A percentile compares a stretch with the other conserved stretches of the same genome.
Evolutionary conservation across 2,329 filamentous ascomycete species (phyloP).

Genomic region (Ophiostoma australiae): DNA sequence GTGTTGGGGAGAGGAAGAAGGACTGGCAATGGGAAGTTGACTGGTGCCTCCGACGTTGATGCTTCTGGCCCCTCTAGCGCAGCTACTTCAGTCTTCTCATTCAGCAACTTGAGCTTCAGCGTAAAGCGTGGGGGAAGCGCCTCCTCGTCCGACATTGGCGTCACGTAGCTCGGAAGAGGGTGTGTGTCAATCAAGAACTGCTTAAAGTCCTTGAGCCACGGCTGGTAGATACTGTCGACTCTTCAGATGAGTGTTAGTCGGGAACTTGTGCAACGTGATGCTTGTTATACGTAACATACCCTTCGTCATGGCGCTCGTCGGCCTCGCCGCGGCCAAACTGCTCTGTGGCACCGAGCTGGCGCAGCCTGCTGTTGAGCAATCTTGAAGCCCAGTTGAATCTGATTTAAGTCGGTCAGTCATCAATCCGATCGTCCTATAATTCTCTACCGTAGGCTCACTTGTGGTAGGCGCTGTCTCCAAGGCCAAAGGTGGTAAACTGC

Average conservation of each 20-base stretch:
- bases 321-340: constrained; percentile 77
- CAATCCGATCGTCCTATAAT: constrained; percentile 26
- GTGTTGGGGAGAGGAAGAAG: constrained; percentile 55
- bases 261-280: not conserved
- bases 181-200: constrained; percentile 61
- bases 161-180: constrained; percentile 61
- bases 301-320: constrained; percentile 90
- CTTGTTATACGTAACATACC: constrained; percentile 48
- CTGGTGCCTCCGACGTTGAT: constrained; percentile 18
- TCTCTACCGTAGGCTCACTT: constrained; percentile 49
- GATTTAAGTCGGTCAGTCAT: not conserved
- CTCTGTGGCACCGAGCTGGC: constrained; percentile 74
- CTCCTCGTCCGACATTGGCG: constrained; percentile 67
- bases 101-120: constrained; percentile 25
- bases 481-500: constrained; percentile 78
- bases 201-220: constrained; percentile 67
- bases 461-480: constrained; percentile 91
- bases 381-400: constrained; percentile 91
- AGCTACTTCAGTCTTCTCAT: not conserved
- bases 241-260: constrained; percentile 40
- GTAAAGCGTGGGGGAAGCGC: constrained; percentile 71
- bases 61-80: not conserved
- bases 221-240: constrained; percentile 73
- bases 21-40: constrained; percentile 30
- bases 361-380: constrained; percentile 77